Base-by-base conservation (phyloP, 2,329 filamentous ascomycete genomes). In the Fusarium globosum region DNA sequence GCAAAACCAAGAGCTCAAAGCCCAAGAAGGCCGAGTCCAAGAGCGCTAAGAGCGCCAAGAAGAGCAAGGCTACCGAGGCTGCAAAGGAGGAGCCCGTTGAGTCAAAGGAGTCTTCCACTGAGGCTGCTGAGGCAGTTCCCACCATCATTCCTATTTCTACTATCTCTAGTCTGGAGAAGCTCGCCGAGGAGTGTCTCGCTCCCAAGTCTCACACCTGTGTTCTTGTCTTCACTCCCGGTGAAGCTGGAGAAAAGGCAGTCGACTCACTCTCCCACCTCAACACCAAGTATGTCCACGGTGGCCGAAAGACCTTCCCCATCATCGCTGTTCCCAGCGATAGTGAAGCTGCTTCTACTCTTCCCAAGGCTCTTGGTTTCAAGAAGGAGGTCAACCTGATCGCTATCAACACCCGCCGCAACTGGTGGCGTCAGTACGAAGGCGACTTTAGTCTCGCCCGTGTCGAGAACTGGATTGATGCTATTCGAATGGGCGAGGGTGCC, bases 401-500 rank as follows among this genome's bases (percentile, higher is more conserved):
- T 21, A 82, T 97, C 67, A 98, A 98, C 81, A 93, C 90, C 38
- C 94, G 95, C 78, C 91, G 95, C 61, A 88, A 89, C 46, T 99
- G 96, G 96, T 97, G 92, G 89, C 92, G 93, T 77, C 89, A 88
- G 65, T 96, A 94, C 81, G 84, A 89, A 53, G 90, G 88, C 6
- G 84, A 88, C 48, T 91, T 90, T 49, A 89, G 88, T 61, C 79
- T 86, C 30, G 85, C 88, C 61, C 88, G 87, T 33, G 85, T 99
- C 36, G 94, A 97, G 84, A 85, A 86, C 70, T 99, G 96, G 94
- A 90, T 99, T 67, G 96, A 99, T 79, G 88, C 90, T n/a, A 94
- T 98, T 71, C 91, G 94, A 42, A 88, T 99, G 86, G 94, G 95
- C 59, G 96, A 98, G 80, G 93, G 94, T 6, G 84, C 88, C 67